phyloP scores from a whole-genome alignment of 2,329 filamentous ascomycete genomes.

The Botrytis fragariae region DNA sequence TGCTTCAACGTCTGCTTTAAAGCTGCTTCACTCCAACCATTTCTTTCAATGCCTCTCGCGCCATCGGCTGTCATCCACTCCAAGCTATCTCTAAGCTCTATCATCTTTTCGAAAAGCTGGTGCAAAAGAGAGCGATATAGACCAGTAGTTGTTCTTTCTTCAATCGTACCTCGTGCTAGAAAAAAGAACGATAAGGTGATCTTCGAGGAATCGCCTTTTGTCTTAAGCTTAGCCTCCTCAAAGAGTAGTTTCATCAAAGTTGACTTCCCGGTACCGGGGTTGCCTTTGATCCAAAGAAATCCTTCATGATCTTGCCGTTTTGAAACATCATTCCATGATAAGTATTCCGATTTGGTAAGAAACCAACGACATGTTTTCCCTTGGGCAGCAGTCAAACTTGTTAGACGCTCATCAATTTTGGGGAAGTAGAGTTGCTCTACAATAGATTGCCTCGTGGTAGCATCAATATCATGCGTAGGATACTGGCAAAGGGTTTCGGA shows the following conservation, averaged over 20 bases:
- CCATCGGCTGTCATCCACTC: conserved; percentile 33
- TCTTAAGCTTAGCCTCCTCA: conserved; percentile 30
- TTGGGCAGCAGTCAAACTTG: conserved; percentile 41
- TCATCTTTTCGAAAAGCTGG: conserved; percentile 44
- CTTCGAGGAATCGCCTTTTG: conserved; percentile 26
- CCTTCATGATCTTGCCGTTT: conserved; percentile 39
- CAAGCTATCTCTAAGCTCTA: conserved; percentile 38
- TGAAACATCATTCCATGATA: conserved; percentile 41
- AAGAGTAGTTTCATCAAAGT: conserved; percentile 43
- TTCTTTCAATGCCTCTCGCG: conserved; percentile 27
- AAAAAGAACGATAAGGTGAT: conserved; percentile 41
- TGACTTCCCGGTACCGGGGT: conserved; percentile 48
- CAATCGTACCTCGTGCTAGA: conserved; percentile 29
- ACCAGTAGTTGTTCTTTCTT: conserved; percentile 48
- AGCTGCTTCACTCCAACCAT: conserved; percentile 33
- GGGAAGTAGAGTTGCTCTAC: conserved; percentile 42
- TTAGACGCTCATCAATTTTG: conserved; percentile 42
- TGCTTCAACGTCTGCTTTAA: conserved; percentile 31
- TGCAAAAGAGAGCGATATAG: conserved; percentile 51
- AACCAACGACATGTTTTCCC: conserved; percentile 45
- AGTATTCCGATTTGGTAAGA: conserved; percentile 38
- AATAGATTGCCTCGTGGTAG: conserved; percentile 28
- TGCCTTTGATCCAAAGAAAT: conserved; percentile 49
- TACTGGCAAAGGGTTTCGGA: neutral
- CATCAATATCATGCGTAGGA: conserved; percentile 18